Percentiles rank a stretch among this genome's conserved stretches.
Conservation (phyloP, 2,329 filamentous ascomycete species). For the Trichoderma sp. region DNA sequence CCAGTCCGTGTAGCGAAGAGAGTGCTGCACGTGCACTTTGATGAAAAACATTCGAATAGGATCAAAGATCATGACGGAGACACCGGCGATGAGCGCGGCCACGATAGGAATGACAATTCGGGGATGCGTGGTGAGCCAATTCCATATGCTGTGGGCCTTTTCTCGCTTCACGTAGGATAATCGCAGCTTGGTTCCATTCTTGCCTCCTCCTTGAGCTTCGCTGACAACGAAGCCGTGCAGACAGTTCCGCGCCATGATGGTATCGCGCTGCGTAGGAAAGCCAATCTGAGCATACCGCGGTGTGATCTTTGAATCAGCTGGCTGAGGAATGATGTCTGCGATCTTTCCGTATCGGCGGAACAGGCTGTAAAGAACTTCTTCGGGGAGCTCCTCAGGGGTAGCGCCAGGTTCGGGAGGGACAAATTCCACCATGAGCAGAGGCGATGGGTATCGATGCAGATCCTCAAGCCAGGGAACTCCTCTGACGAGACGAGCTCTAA, state of each 20-base stretch:
- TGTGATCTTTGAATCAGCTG: slow-evolving; percentile 78
- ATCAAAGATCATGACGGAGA: slow-evolving; percentile 88
- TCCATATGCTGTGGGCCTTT: slow-evolving; percentile 75
- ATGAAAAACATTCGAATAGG: slow-evolving; percentile 93
- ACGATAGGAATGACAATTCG: slow-evolving; percentile 81
- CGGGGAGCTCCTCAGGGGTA: slow-evolving; percentile 72
- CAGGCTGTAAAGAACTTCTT: slow-evolving; percentile 81
- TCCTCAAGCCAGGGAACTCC: slow-evolving; percentile 95
- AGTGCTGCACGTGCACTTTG: slow-evolving; percentile 77
- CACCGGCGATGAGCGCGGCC: slow-evolving; percentile 74
- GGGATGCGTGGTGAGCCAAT: slow-evolving; percentile 84
- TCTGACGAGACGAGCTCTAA: slow-evolving; percentile 70
- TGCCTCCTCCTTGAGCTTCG: slow-evolving; percentile 69
- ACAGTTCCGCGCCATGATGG: slow-evolving; percentile 88
- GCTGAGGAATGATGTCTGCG: slow-evolving; percentile 76
- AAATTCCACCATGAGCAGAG: slow-evolving; percentile 79
- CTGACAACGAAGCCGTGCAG: slow-evolving; percentile 77
- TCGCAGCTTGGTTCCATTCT: slow-evolving; percentile 71
- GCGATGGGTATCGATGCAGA: slow-evolving; percentile 75
- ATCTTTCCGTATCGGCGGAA: slow-evolving; percentile 92
- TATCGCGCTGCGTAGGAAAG: slow-evolving; percentile 69
- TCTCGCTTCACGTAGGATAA: slow-evolving; percentile 79
- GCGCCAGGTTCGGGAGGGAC: slow-evolving; percentile 68
- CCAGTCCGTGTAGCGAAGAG: slow-evolving; percentile 71
- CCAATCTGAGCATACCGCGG: slow-evolving; percentile 79